A percentile compares a stretch with the other conserved stretches of the same genome.
Conservation (phyloP, 495 filamentous ascomycete genomes). For the Penicillium manginii region DNA sequence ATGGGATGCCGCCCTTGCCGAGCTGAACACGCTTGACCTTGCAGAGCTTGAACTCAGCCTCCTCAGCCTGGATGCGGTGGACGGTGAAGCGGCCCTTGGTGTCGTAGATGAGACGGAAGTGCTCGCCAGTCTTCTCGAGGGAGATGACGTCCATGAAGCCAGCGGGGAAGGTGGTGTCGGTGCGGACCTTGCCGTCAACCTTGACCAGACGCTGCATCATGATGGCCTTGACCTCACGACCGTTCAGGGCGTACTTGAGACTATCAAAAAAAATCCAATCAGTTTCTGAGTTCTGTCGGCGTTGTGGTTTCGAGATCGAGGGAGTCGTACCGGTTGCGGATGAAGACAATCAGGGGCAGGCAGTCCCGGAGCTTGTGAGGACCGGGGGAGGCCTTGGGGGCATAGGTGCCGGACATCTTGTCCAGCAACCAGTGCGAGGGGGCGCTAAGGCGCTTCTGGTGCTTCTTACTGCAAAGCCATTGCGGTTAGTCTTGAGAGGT, state of each 20-base stretch:
- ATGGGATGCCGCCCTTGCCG: slow-evolving; percentile 99
- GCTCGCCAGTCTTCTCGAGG: slow-evolving; percentile 99
- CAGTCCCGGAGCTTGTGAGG: slow-evolving; percentile 99
- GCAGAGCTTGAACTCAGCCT: slow-evolving; percentile 98
- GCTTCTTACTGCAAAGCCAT: slow-evolving; percentile 80
- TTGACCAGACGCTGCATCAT: slow-evolving; percentile 99
- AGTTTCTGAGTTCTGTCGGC: slow-evolving; percentile 13
- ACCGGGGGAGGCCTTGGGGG: slow-evolving; percentile 92
- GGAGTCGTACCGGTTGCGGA: slow-evolving; percentile 75
- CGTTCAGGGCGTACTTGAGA: slow-evolving; percentile 99
- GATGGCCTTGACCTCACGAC: slow-evolving; percentile 95
- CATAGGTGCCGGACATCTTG: slow-evolving; percentile 98
- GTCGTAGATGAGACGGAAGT: slow-evolving; percentile 99
- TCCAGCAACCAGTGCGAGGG: slow-evolving; percentile 99
- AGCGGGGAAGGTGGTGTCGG: slow-evolving; percentile 94
- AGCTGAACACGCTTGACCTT: slow-evolving; percentile 99
- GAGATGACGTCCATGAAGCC: slow-evolving; percentile 99
- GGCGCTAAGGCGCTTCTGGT: slow-evolving; percentile 98
- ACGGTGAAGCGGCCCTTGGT: slow-evolving; percentile 99
- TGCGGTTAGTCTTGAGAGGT: slow-evolving; percentile 31
- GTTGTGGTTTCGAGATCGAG: background rate
- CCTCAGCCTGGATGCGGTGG: slow-evolving; percentile 96
- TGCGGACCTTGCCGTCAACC: slow-evolving; percentile 99
- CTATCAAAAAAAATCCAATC: slow-evolving; percentile 44
- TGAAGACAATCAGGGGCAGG: slow-evolving; percentile 98